Evolutionary conservation across 164 flowering plant genomes (phyloP).

Genomic region (Berberis thunbergii): DNA sequence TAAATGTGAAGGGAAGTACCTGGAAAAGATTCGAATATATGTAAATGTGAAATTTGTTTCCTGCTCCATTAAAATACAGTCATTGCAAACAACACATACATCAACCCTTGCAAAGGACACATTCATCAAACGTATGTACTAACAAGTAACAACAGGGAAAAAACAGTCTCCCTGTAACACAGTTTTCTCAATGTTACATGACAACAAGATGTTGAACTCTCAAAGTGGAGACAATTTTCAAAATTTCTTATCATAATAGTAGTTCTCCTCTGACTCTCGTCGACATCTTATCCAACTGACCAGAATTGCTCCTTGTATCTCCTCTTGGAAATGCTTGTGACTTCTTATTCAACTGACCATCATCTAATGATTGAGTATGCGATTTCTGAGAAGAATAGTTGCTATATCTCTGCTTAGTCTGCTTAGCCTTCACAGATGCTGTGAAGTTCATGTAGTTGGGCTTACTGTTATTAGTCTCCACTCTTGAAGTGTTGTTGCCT

Average conservation of each 20-base stretch:
- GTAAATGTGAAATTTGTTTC: no score
- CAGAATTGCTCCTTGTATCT: constrained; percentile 49
- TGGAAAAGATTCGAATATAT: no score
- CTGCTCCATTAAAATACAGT: no score
- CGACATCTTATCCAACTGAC: constrained; percentile 37
- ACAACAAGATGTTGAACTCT: constrained; percentile 64
- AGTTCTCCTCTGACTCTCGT: constrained; percentile 22
- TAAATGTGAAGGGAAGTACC: no score
- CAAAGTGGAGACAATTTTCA: constrained; percentile 5
- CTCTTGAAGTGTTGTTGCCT: constrained; percentile 45
- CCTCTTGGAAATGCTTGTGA: constrained; percentile 29
- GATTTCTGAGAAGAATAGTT: constrained; percentile 21
- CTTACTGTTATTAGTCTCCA: constrained; percentile 26
- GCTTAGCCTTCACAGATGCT: constrained; percentile 77
- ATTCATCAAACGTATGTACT: no score
- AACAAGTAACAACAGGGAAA: not conserved
- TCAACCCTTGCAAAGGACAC: no score
- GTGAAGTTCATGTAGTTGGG: constrained; percentile 79
- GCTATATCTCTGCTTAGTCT: constrained; percentile 51
- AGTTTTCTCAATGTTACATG: constrained; percentile 8
- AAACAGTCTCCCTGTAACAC: not conserved
- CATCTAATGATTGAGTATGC: constrained; percentile 76
- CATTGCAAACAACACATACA: no score
- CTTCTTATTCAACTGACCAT: constrained; percentile 55
- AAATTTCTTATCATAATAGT: constrained; percentile 20